Percentiles rank a stretch among this genome's conserved stretches.
phyloP scores from a whole-genome alignment of 192 early-diverging fungal genomes.

The Paraglomus occultum region DNA sequence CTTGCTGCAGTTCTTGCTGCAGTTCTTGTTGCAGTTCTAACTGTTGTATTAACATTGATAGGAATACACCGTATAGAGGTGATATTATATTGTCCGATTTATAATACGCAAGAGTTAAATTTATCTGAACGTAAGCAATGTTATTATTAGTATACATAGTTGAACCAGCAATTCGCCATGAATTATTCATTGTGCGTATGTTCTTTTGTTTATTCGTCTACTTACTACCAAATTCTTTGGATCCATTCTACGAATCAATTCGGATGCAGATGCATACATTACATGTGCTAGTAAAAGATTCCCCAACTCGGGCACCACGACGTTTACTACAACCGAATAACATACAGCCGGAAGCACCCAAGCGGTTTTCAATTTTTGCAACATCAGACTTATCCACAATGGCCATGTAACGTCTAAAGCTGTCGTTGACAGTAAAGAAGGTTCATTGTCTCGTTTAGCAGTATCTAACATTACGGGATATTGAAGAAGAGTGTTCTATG shows the following conservation, averaged over 20 bases:
- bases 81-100: neutral
- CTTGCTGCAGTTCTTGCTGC: neutral
- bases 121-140: neutral
- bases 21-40: neutral
- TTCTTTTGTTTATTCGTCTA: neutral
- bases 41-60: neutral
- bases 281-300: neutral
- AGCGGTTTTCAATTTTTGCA: neutral
- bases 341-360: neutral
- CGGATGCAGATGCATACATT: neutral
- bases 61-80: neutral
- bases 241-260: slow-evolving; percentile 24
- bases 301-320: slow-evolving; percentile 13
- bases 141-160: neutral
- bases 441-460: too few relatives aligned
- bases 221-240: neutral
- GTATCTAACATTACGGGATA: too few relatives aligned
- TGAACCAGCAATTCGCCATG: neutral
- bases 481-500: too few relatives aligned
- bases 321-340: neutral
- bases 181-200: too few relatives aligned
- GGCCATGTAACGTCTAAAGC: too few relatives aligned
- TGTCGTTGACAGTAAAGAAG: too few relatives aligned
- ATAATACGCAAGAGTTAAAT: neutral
- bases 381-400: too few relatives aligned